A percentile compares a stretch with the other conserved stretches of the same genome.
Conservation (phyloP, 495 filamentous ascomycete genomes). For the Alectoria sarmentosa region DNA sequence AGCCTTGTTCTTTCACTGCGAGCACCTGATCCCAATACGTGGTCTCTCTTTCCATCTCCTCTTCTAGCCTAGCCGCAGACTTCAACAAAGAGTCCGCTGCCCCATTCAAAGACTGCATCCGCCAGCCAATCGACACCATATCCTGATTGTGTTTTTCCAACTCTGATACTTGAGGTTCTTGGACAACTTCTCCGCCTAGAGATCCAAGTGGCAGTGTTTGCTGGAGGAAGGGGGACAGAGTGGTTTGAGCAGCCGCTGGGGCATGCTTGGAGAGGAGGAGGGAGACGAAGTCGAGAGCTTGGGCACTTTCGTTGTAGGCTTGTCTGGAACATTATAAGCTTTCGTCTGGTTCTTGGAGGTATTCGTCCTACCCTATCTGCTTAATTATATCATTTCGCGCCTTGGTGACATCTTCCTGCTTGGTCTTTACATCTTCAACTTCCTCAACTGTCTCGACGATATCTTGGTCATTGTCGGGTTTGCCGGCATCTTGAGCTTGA, state of each 20-base stretch:
- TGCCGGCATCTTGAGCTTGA: conserved; percentile 39
- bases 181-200: conserved; percentile 65
- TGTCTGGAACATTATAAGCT: conserved; percentile 33
- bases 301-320: conserved; percentile 59
- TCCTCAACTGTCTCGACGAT: conserved; percentile 34
- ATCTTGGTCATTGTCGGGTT: conserved; percentile 31
- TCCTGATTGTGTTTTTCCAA: conserved; percentile 46
- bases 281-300: conserved; percentile 76
- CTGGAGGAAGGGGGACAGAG: conserved; percentile 63
- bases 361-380: conserved; percentile 40
- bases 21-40: conserved; percentile 86
- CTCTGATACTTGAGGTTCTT: conserved; percentile 47
- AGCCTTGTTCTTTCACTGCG: conserved; percentile 71
- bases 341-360: conserved; percentile 6
- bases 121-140: conserved; percentile 66
- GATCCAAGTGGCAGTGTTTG: conserved; percentile 63
- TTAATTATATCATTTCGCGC: conserved; percentile 49
- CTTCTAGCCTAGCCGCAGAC: conserved; percentile 63
- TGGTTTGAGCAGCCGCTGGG: conserved; percentile 56
- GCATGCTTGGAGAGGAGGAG: conserved; percentile 72
- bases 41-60: conserved; percentile 68
- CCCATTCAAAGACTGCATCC: conserved; percentile 63
- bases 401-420: conserved; percentile 34
- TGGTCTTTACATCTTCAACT: conserved; percentile 25
- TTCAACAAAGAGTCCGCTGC: conserved; percentile 69